Evolutionary conservation across 192 early-diverging fungal species (phyloP).

Genomic region (Coemansia sp.): DNA sequence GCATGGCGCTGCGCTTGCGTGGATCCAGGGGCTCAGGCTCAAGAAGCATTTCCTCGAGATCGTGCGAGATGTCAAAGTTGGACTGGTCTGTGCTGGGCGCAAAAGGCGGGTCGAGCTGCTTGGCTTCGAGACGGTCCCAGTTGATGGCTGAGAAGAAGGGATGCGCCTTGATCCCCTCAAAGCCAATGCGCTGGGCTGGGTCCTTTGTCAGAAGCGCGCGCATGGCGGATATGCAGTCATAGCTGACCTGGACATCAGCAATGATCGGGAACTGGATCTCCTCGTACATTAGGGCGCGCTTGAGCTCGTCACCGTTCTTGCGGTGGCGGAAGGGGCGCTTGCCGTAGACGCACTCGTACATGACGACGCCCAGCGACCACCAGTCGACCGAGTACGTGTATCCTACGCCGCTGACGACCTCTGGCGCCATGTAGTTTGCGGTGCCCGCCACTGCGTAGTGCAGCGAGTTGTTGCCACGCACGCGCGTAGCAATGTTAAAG

Average conservation of each 20-base stretch:
- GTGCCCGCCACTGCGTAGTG: slow-evolving; percentile 87
- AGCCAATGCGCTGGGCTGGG: slow-evolving; percentile 73
- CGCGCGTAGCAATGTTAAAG: slow-evolving; percentile 92
- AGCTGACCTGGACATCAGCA: slow-evolving; percentile 55
- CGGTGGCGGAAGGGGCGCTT: slow-evolving; percentile 68
- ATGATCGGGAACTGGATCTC: slow-evolving; percentile 63
- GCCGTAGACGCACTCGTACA: slow-evolving; percentile 87
- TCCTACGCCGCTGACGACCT: slow-evolving; percentile 64
- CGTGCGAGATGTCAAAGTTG: slow-evolving; percentile 96
- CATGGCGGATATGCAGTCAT: slow-evolving; percentile 71
- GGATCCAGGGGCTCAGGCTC: slow-evolving; percentile 93
- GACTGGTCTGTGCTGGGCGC: slow-evolving; percentile 81
- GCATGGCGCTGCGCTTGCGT: slow-evolving; percentile 65
- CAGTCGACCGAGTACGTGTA: slow-evolving; percentile 88
- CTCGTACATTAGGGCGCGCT: slow-evolving; percentile 64
- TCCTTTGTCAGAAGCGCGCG: slow-evolving; percentile 76
- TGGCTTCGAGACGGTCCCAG: slow-evolving; percentile 74
- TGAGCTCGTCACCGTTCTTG: slow-evolving; percentile 61
- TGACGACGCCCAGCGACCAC: slow-evolving; percentile 91
- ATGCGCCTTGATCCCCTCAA: slow-evolving; percentile 67
- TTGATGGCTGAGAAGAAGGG: slow-evolving; percentile 77
- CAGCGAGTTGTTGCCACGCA: slow-evolving; percentile 51
- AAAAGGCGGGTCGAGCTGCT: slow-evolving; percentile 76
- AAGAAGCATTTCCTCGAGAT: slow-evolving; percentile 94
- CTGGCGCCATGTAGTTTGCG: slow-evolving; percentile 89